Evolutionary conservation across 805 yeast genomes (phyloP).

Genomic region (Ogataea pini): DNA sequence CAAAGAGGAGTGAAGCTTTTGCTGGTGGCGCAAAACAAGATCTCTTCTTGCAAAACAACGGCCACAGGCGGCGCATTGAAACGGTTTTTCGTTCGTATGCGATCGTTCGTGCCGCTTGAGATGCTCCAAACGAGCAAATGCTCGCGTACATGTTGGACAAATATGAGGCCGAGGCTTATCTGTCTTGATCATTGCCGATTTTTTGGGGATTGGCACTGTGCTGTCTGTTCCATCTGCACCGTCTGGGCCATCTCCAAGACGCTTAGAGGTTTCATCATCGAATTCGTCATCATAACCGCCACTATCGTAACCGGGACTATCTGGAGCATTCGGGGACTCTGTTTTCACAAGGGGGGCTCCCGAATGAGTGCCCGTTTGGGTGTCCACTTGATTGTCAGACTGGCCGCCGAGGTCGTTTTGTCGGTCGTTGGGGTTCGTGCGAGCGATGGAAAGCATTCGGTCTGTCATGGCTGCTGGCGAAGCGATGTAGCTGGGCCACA

Average conservation of each 20-base stretch:
- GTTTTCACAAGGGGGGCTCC: neutral
- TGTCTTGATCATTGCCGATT: conserved; percentile 79
- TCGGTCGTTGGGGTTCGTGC: neutral
- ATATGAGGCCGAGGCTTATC: conserved; percentile 94
- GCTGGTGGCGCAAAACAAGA: conserved; percentile 88
- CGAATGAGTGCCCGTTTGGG: too few species aligned
- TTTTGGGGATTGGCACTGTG: conserved; percentile 76
- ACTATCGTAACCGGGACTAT: neutral
- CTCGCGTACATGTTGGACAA: conserved; percentile 88
- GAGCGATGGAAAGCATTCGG: neutral
- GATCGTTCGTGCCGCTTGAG: conserved; percentile 90
- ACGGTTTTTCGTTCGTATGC: conserved; percentile 95
- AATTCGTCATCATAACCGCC: conserved; percentile 3
- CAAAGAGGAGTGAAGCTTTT: conserved; percentile 73
- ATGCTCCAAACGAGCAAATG: conserved; percentile 94
- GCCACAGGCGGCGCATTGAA: conserved; percentile 94
- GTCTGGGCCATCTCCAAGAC: neutral
- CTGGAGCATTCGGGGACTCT: neutral
- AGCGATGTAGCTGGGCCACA: neutral
- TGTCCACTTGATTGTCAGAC: too few species aligned
- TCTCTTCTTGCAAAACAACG: conserved; percentile 93
- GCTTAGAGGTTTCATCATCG: conserved; percentile 10
- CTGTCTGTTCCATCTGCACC: conserved; percentile 7
- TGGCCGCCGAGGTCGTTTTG: neutral
- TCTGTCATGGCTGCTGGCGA: conserved; percentile 1